Base-by-base conservation (phyloP, 805 yeast genomes). In the Blastobotrys americana region DNA sequence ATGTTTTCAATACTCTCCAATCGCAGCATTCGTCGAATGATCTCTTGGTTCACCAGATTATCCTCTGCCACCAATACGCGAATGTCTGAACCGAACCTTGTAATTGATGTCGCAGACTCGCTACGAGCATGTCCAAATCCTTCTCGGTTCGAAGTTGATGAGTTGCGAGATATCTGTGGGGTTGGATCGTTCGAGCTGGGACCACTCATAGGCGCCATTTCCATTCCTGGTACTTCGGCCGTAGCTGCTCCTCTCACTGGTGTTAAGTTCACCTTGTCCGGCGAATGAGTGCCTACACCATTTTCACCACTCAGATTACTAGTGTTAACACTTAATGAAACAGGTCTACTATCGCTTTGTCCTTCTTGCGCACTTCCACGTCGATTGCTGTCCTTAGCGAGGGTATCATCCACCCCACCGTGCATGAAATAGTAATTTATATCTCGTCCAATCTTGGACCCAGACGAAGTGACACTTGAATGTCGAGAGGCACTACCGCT, bases 21-120 rank as follows among this genome's bases (percentile, higher is more conserved):
- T 42, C 73, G 75, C 48, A 93, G 69, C 96, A 93, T 89, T 43
- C 97, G 69, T 55, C 75, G 78, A 58, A 90, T 84, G 17, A 93
- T 97, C 64, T 89, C 96, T 62, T 90, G 97, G 60, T 93, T 93
- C 6, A 93, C 97, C 52, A 74, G 68, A 58, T 93, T 93, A 57
- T 93, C 98, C 59, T 93, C 98, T 0, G 96, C 97, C 13, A 93
- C 90, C 39, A 93, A 69, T 18, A 93, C 79, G 42, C 72, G 45
- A 18, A 43, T 34, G 10, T 35, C 28, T 3, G 39, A 44, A 50
- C 19, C 50, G 47, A 16, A 39, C 48, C 27, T 37, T 25, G 31
- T 46, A 25, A 10, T 23, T 21, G 22, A 13, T 42, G 49, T 10
- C 50, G 51, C n/a, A 36, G 37, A 27, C 19, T 31, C 15, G 38